These are phyloP conservation scores for Suillus luteus DNA, from an alignment of 768 basidiomycete genomes.

Conservation along the genomic window DNA sequence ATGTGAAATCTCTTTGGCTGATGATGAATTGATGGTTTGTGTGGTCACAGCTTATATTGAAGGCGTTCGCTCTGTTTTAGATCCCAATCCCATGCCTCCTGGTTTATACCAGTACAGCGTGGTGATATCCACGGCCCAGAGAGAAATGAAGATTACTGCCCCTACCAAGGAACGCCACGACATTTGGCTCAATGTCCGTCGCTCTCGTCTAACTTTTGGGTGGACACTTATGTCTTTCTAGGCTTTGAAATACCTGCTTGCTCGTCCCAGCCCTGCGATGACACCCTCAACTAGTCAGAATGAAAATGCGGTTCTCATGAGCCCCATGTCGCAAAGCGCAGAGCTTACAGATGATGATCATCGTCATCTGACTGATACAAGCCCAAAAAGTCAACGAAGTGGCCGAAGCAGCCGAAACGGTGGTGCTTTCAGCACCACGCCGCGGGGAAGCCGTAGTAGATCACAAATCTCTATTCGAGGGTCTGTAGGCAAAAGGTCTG, in stretches of 20 bases:
- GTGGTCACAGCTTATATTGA: conserved; percentile 80
- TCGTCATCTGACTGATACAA: conserved; percentile 48
- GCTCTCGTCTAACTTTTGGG: conserved; percentile 13
- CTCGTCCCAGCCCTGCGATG: conserved; percentile 56
- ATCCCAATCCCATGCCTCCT: conserved; percentile 94
- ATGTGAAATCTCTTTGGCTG: conserved; percentile 12
- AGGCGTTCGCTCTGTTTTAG: conserved; percentile 86
- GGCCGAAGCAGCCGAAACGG: conserved; percentile 57
- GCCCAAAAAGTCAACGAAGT: conserved; percentile 77
- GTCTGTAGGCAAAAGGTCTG: conserved; percentile 81
- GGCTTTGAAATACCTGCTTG: conserved; percentile 90
- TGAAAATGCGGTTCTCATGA: conserved; percentile 42
- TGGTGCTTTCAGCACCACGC: conserved; percentile 74
- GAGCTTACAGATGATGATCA: conserved; percentile 55
- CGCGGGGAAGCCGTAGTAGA: conserved; percentile 74
- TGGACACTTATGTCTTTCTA: conserved; percentile 33
- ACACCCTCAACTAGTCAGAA: conserved; percentile 29
- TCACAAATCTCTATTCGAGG: conserved; percentile 74
- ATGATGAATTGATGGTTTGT: conserved; percentile 10
- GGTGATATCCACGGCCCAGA: conserved; percentile 86
- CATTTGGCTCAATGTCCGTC: conserved; percentile 88
- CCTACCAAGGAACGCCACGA: conserved; percentile 94
- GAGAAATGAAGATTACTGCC: conserved; percentile 99
- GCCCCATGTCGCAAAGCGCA: conserved; percentile 47
- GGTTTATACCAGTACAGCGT: conserved; percentile 93